These are phyloP conservation scores for Exophiala bonariae DNA, from an alignment of 2,329 filamentous ascomycete genomes.

Conservation along the genomic window DNA sequence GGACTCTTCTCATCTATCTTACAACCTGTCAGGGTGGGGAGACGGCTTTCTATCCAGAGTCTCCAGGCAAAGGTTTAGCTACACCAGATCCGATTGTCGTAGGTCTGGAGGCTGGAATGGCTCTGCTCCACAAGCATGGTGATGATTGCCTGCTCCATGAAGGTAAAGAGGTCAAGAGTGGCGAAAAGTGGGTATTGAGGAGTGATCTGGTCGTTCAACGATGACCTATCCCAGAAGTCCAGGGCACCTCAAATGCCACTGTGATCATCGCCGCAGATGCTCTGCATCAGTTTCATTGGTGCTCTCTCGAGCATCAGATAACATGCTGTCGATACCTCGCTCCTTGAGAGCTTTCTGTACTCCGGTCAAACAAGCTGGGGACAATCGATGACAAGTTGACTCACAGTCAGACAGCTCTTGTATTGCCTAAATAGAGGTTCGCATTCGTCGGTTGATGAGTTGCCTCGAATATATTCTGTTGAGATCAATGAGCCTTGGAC, in stretches of 20 bases:
- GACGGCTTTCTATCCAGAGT: slow-evolving; percentile 83
- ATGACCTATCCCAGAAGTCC: slow-evolving; percentile 23
- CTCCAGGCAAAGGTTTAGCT: slow-evolving; percentile 44
- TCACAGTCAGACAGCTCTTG: slow-evolving; percentile 78
- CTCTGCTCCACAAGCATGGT: slow-evolving; percentile 84
- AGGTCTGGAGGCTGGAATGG: slow-evolving; percentile 77
- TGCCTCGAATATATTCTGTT: slow-evolving; percentile 86
- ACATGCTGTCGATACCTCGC: slow-evolving; percentile 86
- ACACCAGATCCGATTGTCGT: slow-evolving; percentile 63
- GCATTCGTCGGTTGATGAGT: slow-evolving; percentile 82
- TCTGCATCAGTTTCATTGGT: slow-evolving; percentile 82
- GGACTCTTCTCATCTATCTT: slow-evolving; percentile 87
- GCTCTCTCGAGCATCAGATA: slow-evolving; percentile 86
- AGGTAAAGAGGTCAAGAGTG: slow-evolving; percentile 72
- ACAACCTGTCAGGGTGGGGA: slow-evolving; percentile 83
- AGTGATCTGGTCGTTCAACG: slow-evolving; percentile 65
- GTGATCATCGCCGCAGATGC: slow-evolving; percentile 51
- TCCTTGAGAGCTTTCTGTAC: slow-evolving; percentile 78
- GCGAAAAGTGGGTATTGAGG: slow-evolving; percentile 89
- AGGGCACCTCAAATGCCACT: neutral
- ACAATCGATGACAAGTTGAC: slow-evolving; percentile 30
- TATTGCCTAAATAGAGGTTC: slow-evolving; percentile 84
- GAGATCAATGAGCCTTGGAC: slow-evolving; percentile 7
- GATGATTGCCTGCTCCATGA: slow-evolving; percentile 88
- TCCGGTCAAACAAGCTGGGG: slow-evolving; percentile 4